Base-by-base conservation (phyloP, 176 grass and related monocot genomes). In the Oryza brachyantha region DNA sequence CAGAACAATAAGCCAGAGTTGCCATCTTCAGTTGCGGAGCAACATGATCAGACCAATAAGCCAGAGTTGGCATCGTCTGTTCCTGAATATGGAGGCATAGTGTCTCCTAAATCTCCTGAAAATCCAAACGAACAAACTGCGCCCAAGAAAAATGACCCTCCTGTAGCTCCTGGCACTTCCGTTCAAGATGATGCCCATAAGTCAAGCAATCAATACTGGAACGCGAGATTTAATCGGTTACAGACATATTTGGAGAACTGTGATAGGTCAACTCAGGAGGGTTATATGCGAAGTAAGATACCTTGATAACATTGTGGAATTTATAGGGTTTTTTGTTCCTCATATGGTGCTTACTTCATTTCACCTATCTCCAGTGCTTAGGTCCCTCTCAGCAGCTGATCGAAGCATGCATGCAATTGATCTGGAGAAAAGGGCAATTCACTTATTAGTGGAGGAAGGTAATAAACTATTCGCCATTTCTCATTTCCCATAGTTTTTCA, bases 361-460 rank as follows among this genome's bases (percentile, higher is more conserved):
- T 36, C 19, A 22, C 66, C 65, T 83, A 68, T 78, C 73, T 84
- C 57, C 55, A 97, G 91, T 85, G 84, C 84, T 97, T 67, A 90
- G 91, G 76, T 91, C 91, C 13, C 85, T 97, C 72, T 89, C 91
- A 1, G 88, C 94, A 59, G 65, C 80, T 43, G 94, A 86, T 75
- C 77, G 94, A 83, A 97, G 86, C 73, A 93, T 67, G 86, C 93
- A 89, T 86, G 93, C 93, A 3, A 76, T 87, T 79, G 93, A 89
- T 48, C 77, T 97, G 77, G 93, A 97, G 83, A 93, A 97, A 91
- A 91, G 91, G 73, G 91, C 91, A 55, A 97, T 97, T 84, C 75
- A 90, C 39, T 88, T 97, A 70, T 81, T 97, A 66, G 83, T 93
- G 84, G 91, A 97, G 73, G 94, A 97, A 97, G 94, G 94, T 97